Evolutionary conservation across 2,329 filamentous ascomycete genomes (phyloP).

Genomic region (Chaetomiaceae sp.): DNA sequence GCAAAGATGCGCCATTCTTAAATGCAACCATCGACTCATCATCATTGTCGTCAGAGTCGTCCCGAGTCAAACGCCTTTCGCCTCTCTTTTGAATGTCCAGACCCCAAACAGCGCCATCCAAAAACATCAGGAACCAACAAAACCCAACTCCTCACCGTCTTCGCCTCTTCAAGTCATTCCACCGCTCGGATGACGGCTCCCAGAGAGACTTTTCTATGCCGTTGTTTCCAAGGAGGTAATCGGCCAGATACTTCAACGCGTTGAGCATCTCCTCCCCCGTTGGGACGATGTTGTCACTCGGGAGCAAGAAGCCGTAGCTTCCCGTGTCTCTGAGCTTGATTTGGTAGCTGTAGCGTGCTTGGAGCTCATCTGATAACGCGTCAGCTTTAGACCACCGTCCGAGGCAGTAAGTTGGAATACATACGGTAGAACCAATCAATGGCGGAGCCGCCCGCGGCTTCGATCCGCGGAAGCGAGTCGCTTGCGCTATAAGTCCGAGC

Average conservation of each 20-base stretch:
- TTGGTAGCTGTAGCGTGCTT: conserved; percentile 82
- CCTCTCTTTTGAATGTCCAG: conserved; percentile 1
- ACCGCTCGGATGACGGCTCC: conserved; percentile 9
- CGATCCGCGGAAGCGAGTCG: conserved; percentile 47
- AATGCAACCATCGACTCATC: not conserved
- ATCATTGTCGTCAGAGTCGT: not conserved
- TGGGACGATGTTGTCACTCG: conserved; percentile 79
- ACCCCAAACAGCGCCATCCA: not conserved
- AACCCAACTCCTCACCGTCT: conserved; percentile 6
- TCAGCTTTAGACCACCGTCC: conserved; percentile 6
- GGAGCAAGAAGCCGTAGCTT: conserved; percentile 88
- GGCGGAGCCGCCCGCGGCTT: conserved; percentile 75
- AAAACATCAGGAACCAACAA: no score
- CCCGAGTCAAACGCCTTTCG: conserved; percentile 7
- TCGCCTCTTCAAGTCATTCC: conserved; percentile 21
- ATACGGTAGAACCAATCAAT: conserved; percentile 86
- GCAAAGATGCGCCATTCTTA: no score
- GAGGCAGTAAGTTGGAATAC: not conserved
- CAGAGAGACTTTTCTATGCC: conserved; percentile 48
- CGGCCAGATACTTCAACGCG: conserved; percentile 77
- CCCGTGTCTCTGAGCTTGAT: conserved; percentile 91
- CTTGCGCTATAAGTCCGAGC: conserved; percentile 28
- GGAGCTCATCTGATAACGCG: conserved; percentile 55
- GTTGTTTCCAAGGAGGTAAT: conserved; percentile 69
- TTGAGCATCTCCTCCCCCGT: conserved; percentile 84